Percentiles rank a stretch among this genome's conserved stretches.
phyloP scores from a whole-genome alignment of 495 filamentous ascomycete species.

The Platismatia glauca region DNA sequence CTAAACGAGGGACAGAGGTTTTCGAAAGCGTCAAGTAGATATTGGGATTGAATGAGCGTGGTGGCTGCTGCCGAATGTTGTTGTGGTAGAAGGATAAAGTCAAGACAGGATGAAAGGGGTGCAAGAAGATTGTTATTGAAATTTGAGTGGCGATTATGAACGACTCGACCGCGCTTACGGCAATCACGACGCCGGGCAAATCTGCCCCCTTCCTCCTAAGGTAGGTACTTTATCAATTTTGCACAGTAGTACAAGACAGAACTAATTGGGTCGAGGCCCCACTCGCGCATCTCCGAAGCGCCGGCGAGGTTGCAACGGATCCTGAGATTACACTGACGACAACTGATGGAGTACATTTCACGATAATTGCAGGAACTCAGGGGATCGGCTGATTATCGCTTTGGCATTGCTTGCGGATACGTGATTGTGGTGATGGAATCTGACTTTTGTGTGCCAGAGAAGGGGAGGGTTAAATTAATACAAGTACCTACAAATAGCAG shows the following conservation, averaged over 20 bases:
- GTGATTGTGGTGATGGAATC: not conserved
- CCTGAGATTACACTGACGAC: not conserved
- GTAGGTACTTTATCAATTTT: not conserved
- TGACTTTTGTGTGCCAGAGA: not conserved
- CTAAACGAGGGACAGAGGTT: constrained; percentile 11
- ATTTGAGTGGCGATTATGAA: not conserved
- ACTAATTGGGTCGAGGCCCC: constrained; percentile 1
- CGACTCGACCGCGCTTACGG: constrained; percentile 15
- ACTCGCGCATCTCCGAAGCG: constrained; percentile 2
- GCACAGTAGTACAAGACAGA: not conserved
- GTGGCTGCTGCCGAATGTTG: constrained; percentile 15
- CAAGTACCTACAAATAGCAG: not conserved
- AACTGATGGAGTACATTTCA: not conserved
- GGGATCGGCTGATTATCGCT: not conserved
- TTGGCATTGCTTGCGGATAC: not conserved
- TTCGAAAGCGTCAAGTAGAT: not conserved
- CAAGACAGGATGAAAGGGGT: constrained; percentile 9
- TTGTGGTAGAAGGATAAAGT: constrained; percentile 1
- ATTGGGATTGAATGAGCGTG: constrained; percentile 14
- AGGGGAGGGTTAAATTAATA: not conserved
- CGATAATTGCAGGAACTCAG: not conserved
- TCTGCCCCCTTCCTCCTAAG: not conserved
- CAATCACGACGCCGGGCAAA: constrained; percentile 3
- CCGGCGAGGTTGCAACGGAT: not conserved
- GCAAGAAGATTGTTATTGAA: not conserved